phyloP scores from a whole-genome alignment of 2,329 filamentous ascomycete species.

The Ampelomyces quisqualis region DNA sequence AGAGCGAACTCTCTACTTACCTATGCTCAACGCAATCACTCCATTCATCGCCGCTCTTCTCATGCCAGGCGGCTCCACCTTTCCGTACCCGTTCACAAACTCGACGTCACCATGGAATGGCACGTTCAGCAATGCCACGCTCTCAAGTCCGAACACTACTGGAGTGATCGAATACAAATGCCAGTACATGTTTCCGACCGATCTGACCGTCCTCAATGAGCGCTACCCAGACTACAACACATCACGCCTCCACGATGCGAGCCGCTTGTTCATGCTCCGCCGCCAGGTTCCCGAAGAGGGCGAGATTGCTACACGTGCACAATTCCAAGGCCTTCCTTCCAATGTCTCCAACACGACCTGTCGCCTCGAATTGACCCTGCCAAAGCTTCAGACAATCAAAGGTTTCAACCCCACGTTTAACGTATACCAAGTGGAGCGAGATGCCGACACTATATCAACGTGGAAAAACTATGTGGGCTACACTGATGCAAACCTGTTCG shows the following conservation, averaged over 20 bases:
- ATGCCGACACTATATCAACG: conserved; percentile 13
- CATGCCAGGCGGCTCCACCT: conserved; percentile 6
- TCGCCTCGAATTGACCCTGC: conserved; percentile 31
- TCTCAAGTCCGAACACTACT: conserved; percentile 1
- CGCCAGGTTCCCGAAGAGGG: conserved; percentile 19
- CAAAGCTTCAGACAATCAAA: conserved; percentile 14
- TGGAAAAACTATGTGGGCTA: conserved; percentile 27
- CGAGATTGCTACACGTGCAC: conserved; percentile 30
- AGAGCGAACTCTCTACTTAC: neutral
- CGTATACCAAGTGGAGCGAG: conserved; percentile 26
- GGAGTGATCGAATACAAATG: conserved; percentile 15
- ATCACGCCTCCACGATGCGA: conserved; percentile 19
- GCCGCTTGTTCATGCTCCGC: conserved; percentile 33
- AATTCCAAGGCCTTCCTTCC: conserved; percentile 18
- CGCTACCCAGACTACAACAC: conserved; percentile 27
- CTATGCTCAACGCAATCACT: neutral
- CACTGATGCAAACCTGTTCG: conserved; percentile 13
- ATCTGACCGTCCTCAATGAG: conserved; percentile 30
- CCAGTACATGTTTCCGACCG: conserved; percentile 21
- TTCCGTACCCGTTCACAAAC: conserved; percentile 17
- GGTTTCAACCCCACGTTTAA: conserved; percentile 29
- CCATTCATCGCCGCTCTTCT: conserved; percentile 8
- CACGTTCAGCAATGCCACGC: conserved; percentile 6
- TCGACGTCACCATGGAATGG: conserved; percentile 7
- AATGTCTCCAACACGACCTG: conserved; percentile 19